Percentiles rank a stretch among this genome's conserved stretches.
Evolutionary conservation across 2,329 filamentous ascomycete species (phyloP).

Genomic region (Botryotinia globosa): DNA sequence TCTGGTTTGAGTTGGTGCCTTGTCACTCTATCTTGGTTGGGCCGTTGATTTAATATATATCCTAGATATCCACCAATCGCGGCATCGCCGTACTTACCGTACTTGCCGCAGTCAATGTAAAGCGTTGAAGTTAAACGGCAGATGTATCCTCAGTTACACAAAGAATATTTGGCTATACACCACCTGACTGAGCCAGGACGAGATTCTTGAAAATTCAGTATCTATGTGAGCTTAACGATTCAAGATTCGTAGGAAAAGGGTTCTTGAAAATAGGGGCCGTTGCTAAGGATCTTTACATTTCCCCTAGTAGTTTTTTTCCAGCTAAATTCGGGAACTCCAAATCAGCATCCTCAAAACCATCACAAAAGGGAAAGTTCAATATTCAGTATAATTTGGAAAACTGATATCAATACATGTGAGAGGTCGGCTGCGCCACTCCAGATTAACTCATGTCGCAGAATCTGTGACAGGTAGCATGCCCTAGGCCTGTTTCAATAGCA

Average conservation of each 20-base stretch:
- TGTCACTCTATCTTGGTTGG: background rate
- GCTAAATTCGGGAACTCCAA: background rate
- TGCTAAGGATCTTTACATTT: background rate
- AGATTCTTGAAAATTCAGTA: background rate
- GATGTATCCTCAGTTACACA: background rate
- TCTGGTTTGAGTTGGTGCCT: background rate
- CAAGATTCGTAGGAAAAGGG: background rate
- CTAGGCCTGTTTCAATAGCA: background rate
- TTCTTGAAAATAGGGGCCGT: background rate
- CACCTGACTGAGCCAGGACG: background rate
- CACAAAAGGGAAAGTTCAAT: background rate
- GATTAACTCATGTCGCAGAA: background rate
- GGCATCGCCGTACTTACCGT: background rate
- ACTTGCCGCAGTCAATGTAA: background rate
- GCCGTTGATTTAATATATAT: background rate
- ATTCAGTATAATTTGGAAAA: background rate
- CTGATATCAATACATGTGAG: too few species aligned
- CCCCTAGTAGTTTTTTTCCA: background rate
- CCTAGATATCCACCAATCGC: background rate
- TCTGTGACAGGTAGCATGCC: background rate
- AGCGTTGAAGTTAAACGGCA: background rate
- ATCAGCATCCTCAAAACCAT: background rate
- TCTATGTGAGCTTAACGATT: background rate
- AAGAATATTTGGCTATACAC: background rate
- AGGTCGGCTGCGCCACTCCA: background rate